Base-by-base conservation (phyloP, 352 stramenopile genomes). In the Pythium chondricola region DNA sequence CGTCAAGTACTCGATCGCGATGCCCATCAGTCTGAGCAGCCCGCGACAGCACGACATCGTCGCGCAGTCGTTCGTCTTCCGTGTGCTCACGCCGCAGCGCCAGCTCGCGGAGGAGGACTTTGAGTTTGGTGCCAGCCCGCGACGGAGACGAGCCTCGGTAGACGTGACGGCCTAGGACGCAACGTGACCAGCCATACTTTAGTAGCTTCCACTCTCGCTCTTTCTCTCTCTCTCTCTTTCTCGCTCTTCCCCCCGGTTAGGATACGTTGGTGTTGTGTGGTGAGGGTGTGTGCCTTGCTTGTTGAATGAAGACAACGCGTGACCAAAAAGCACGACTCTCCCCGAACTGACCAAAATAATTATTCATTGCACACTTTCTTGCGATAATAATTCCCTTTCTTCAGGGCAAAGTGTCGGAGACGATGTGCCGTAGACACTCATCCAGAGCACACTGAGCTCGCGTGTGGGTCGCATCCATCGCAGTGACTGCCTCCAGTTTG, bases 1-100 rank as follows among this genome's bases (percentile, higher is more conserved):
- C 52, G 71, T 93, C 65, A 93, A 93, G 69, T 93, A 93, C 66
- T 86, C 77, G 36, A 76, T 93, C 54, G 83, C 83, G 7, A 90
- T 93, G 83, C 83, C 83, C 24, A 86, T 93, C 60, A 89, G 74
- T 33, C 65, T 93, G 44, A 91, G 83, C 76, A 85, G 69, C 35
- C 79, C 80, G 16, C 77, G 79, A 10, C 79, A 93, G 56, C 77
- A 91, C 53, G 80, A 91, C 56, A 93, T 93, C 51, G 83, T 93
- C 36, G 83, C 83, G 22, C 83, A 93, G 64, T 93, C 83, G 45
- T 93, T 93, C 37, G 74, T 93, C 32, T 93, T 93, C 65, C 79
- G 82, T 42, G 83, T 90, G 47, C 71, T 78, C 16, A 91, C 79
- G 17, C 83, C 83, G 8, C 83, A 93, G 63, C 80, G 77, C 21